Evolutionary conservation across 331 rosid species (phyloP), one percentile per base, ranked within the genome.

Genomic region (Telfairia occidentalis): DNA sequence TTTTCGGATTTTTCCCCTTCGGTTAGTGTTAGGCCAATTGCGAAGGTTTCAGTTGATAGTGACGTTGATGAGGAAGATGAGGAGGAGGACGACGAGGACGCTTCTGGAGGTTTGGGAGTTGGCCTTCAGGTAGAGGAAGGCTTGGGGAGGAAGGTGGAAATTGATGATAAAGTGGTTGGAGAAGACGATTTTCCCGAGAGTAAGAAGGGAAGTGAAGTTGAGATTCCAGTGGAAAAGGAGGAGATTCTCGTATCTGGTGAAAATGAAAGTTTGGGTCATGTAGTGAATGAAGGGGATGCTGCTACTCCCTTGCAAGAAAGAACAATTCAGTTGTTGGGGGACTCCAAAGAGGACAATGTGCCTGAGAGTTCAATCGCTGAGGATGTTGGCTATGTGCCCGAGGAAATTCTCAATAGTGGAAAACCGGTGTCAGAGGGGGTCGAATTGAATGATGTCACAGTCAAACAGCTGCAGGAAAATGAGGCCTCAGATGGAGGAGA

Each of bases 31-130:
- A 61, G 90, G 76, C 92, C 97, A 63, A 65, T 89, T 86, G 91
- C 96, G 8, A 87, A 86, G 81, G 85, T 89, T 23, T 78, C 92
- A 0, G 81, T 74, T 0, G 96, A 87, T 26, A 87, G 79, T 9
- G 89, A 83, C 8, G 87, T 76, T 10, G 81, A 83, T 1, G 85
- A 53, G 5, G 84, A 50, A 1, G 82, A 82, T n/a, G n/a, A n/a
- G n/a, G n/a, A n/a, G n/a, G n/a, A n/a, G n/a, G n/a, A n/a, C n/a
- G n/a, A n/a, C 1, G 52, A 46, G 15, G 71, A 66, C 45, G 78
- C 10, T 57, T 60, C 29, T 6, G 83, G 28, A 16, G 83, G 82
- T 32, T 45, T 72, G 3, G 50, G 24, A 11, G 73, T 40, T 42
- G 73, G 9, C 18, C 32, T 42, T 11, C 29, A n/a, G 55, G 38